Evolutionary conservation across 768 basidiomycete genomes (phyloP), one percentile per base, ranked within the genome.

Genomic region (Russula dissimulans): DNA sequence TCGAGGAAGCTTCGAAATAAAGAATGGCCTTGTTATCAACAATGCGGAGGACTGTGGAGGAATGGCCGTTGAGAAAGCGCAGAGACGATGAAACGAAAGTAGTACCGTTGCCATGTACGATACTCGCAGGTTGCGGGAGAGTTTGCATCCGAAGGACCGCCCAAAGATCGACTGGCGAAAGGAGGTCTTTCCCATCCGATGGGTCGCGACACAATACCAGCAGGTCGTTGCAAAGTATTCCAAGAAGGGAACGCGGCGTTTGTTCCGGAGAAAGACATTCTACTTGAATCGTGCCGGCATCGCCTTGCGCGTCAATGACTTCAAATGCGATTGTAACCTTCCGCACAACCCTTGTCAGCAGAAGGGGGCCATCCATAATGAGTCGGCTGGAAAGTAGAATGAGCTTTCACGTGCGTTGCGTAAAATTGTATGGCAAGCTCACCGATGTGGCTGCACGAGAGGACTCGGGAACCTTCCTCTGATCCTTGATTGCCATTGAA

Each of bases 371-470:
- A 68, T 97, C 95, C 84, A 95, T 89, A 58, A 99, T 88, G 39
- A 99, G 82, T 59, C 90, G 88, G 39, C 95, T 92, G 62, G 11
- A 53, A 9, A 62, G 63, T 64, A 46, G 36, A 36, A 57, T 29
- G 34, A 54, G 39, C 42, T 18, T 10, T n/a, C 59, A 51, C 15
- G 14, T n/a, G 31, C 10, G 14, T 38, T 18, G 26, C 29, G 2
- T 45, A 34, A 10, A 18, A 22, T 8, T 52, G 29, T 32, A 46
- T n/a, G 29, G 14, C 18, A 47, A 36, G 67, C 80, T 69, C 68
- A 91, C 89, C 91, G 85, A 75, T 99, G 97, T 8, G 97, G 97
- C 71, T 98, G 97, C 39, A 99, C 97, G 41, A 99, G 77, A n/a
- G 97, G 95, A 60, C 92, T 95, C 8, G 93, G 94, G 72, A 97